Evolutionary conservation across 768 basidiomycete genomes (phyloP).

Genomic region (Lyophyllum shimeji): DNA sequence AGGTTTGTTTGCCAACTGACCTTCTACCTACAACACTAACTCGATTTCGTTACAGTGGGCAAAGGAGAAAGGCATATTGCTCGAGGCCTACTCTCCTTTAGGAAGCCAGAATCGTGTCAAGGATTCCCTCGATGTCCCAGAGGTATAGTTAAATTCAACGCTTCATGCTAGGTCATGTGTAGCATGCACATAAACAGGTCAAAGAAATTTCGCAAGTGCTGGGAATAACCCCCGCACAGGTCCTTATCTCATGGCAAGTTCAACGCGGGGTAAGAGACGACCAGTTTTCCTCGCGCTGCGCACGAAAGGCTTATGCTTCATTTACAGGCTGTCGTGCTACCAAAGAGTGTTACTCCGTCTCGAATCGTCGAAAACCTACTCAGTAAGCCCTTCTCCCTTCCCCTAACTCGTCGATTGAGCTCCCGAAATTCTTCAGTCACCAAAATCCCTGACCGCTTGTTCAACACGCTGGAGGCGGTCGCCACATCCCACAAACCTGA

Average conservation of each 20-base stretch:
- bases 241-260: conserved; percentile 73
- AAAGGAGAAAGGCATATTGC: conserved; percentile 59
- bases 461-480: conserved; percentile 48
- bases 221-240: conserved; percentile 73
- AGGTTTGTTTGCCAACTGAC: conserved; percentile 35
- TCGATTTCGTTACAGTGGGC: conserved; percentile 50
- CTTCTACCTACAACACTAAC: not conserved
- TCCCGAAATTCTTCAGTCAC: conserved; percentile 36
- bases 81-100: conserved; percentile 78
- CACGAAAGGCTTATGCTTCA: not conserved
- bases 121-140: conserved; percentile 56
- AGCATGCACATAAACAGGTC: conserved; percentile 32
- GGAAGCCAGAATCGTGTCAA: conserved; percentile 61
- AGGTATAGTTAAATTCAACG: conserved; percentile 29
- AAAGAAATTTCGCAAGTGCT: conserved; percentile 59
- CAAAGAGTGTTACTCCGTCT: conserved; percentile 73
- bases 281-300: not conserved
- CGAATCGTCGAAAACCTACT: conserved; percentile 71
- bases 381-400: conserved; percentile 32
- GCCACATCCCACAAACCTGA: conserved; percentile 55
- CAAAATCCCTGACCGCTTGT: conserved; percentile 37
- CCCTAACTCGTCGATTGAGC: not conserved
- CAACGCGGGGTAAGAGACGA: conserved; percentile 73
- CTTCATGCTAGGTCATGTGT: not conserved
- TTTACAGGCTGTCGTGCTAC: conserved; percentile 63